Conservation (phyloP, 2,329 filamentous ascomycete species). For the Diaporthe eres region DNA sequence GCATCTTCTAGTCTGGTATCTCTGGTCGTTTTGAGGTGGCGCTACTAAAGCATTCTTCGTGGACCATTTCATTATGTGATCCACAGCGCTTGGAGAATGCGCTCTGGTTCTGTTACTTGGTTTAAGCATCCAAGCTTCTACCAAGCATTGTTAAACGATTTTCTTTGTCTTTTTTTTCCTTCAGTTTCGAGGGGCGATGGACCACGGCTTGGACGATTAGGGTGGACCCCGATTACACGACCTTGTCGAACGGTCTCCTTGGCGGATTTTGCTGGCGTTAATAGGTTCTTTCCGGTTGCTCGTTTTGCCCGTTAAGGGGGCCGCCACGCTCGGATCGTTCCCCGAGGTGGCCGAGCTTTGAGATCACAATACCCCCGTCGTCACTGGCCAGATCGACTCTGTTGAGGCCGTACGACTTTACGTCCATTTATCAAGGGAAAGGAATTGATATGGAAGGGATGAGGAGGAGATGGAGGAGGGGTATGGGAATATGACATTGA, state of each 20-base stretch:
- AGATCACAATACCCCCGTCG: constrained; percentile 43
- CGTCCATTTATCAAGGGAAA: constrained; percentile 40
- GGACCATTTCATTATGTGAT: constrained; percentile 28
- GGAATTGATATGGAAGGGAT: constrained; percentile 1
- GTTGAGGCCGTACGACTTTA: constrained; percentile 39
- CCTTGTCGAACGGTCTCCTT: constrained; percentile 34
- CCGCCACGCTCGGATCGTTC: constrained; percentile 32
- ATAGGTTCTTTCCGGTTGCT: constrained; percentile 41
- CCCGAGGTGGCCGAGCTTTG: constrained; percentile 37
- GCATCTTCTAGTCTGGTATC: constrained; percentile 40
- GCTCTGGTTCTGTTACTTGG: constrained; percentile 34
- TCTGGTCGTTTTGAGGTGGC: constrained; percentile 30
- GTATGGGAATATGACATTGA: constrained; percentile 47
- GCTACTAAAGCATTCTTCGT: constrained; percentile 39
- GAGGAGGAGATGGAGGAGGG: constrained; percentile 57
- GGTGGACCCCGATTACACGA: constrained; percentile 34
- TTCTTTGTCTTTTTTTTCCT: constrained; percentile 32
- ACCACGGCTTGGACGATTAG: constrained; percentile 34
- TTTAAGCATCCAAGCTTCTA: constrained; percentile 39
- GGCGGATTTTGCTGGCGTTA: constrained; percentile 40
- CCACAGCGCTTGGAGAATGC: constrained; percentile 26
- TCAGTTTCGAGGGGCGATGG: neutral
- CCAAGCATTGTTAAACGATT: constrained; percentile 39
- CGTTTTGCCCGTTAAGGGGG: constrained; percentile 37
- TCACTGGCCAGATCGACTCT: constrained; percentile 34